Evolutionary conservation across 148 eudicot genomes (phyloP), one percentile per base, ranked within the genome.

Genomic region (Silene latifolia): DNA sequence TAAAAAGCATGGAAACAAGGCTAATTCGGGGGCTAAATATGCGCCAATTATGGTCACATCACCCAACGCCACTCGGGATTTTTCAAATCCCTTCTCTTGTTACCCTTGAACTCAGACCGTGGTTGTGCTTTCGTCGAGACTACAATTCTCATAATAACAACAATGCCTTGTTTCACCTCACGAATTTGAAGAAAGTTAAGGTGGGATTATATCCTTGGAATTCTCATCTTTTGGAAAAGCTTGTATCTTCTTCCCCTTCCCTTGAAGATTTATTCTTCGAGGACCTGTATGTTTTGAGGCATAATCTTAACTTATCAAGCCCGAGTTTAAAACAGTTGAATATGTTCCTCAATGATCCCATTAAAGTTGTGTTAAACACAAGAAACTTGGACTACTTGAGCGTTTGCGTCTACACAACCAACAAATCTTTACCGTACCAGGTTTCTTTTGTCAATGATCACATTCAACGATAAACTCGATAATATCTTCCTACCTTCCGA

Each of bases 371-470:
- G 3, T 11, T 59, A 19, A 59, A 59, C 24, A 7, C 63, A 8
- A 6, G 24, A 0, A 59, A 59, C 10, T 59, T 59, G 23, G 63
- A 59, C n/a, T 59, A 59, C 63, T 25, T 59, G 10, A 1, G 2
- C 20, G 63, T 59, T 19, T 2, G 20, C 9, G 24, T n/a, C n/a
- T n/a, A 17, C 63, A n/a, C 20, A 4, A 4, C n/a, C n/a, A 9
- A 1, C 3, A 3, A 59, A 19, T 1, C 0, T 19, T 59, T n/a
- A 59, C 24, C 63, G 19, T 19, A 59, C 24, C 23, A 25, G 24
- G 8, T 59, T 59, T 59, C 63, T 25, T 59, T 59, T 59, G 63
- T 59, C 24, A 59, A 59, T 59, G n/a, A n/a, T n/a, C n/a, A n/a
- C n/a, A n/a, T n/a, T n/a, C n/a, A n/a, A n/a, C n/a, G n/a, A n/a